Conservation (phyloP, 2,329 filamentous ascomycete genomes). For the Verticillium longisporum region DNA sequence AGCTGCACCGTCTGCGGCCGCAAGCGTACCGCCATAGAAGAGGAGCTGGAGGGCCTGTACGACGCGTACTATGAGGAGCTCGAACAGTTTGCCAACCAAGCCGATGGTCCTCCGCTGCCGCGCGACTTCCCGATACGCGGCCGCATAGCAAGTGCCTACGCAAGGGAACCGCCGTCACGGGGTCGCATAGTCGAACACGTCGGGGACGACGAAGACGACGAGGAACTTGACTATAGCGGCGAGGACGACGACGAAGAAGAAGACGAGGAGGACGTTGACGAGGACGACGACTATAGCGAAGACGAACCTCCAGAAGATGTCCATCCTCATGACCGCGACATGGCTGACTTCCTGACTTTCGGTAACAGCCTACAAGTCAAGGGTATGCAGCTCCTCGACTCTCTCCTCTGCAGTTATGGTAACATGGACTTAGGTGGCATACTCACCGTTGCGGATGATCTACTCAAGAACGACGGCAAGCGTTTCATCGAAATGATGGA, state of each 20-base stretch:
- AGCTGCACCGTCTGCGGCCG: constrained; percentile 95
- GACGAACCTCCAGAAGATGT: constrained; percentile 64
- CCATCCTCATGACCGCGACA: constrained; percentile 57
- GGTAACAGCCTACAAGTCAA: constrained; percentile 96
- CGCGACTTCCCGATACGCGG: constrained; percentile 56
- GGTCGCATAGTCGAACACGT: constrained; percentile 67
- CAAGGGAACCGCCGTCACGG: constrained; percentile 62
- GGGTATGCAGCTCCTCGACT: constrained; percentile 48
- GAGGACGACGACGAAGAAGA: constrained; percentile 44
- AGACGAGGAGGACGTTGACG: constrained; percentile 50
- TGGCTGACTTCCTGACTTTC: constrained; percentile 92
- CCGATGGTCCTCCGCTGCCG: constrained; percentile 61
- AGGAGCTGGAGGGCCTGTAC: constrained; percentile 94
- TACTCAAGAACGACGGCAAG: constrained; percentile 97
- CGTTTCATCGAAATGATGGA: constrained; percentile 99
- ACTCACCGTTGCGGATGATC: constrained; percentile 94
- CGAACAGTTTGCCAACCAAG: constrained; percentile 91
- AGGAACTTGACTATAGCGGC: constrained; percentile 44
- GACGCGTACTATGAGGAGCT: constrained; percentile 98
- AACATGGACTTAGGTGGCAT: constrained; percentile 73
- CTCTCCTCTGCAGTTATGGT: constrained; percentile 36
- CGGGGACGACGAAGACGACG: constrained; percentile 46
- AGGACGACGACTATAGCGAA: constrained; percentile 54
- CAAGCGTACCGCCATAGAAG: constrained; percentile 94
- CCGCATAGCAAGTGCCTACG: constrained; percentile 51